A percentile compares a stretch with the other conserved stretches of the same genome.
These are phyloP conservation scores for Hyphopichia homilentoma DNA, from an alignment of 805 yeast species.

Conservation along the genomic window DNA sequence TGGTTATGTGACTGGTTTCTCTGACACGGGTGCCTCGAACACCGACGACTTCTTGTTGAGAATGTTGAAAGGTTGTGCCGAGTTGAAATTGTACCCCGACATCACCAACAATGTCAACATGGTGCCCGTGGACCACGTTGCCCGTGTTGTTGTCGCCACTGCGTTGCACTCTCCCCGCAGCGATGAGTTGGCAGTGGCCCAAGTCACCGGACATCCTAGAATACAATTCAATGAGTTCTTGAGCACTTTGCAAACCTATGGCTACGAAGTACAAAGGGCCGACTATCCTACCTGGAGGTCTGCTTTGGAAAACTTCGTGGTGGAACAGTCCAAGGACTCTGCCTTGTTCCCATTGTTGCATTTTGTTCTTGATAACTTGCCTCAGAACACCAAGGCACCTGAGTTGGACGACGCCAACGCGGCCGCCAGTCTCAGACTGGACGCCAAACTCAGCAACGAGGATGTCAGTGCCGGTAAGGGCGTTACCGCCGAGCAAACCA, in stretches of 20 bases:
- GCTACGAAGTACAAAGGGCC: slow-evolving; percentile 60
- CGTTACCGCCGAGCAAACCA: slow-evolving; percentile 62
- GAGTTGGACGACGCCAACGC: slow-evolving; percentile 90
- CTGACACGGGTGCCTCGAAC: slow-evolving; percentile 81
- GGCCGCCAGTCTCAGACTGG: slow-evolving; percentile 58
- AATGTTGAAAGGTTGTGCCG: slow-evolving; percentile 91
- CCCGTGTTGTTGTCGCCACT: slow-evolving; percentile 80
- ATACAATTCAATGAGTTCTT: slow-evolving; percentile 74
- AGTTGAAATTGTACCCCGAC: slow-evolving; percentile 81
- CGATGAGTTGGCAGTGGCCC: slow-evolving; percentile 67
- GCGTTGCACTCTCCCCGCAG: slow-evolving; percentile 69
- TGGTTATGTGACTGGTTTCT: slow-evolving; percentile 90
- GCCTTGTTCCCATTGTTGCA: slow-evolving; percentile 93
- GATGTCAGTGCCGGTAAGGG: slow-evolving; percentile 74
- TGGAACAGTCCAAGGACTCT: slow-evolving; percentile 68
- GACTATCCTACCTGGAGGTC: slow-evolving; percentile 80
- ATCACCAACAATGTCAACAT: slow-evolving; percentile 86
- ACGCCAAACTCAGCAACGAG: slow-evolving; percentile 57
- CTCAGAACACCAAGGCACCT: slow-evolving; percentile 90
- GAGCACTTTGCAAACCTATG: slow-evolving; percentile 60
- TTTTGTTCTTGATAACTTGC: slow-evolving; percentile 89
- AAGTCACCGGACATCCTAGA: slow-evolving; percentile 97
- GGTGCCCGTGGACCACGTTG: slow-evolving; percentile 98
- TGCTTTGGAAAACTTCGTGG: slow-evolving; percentile 71
- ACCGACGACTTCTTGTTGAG: slow-evolving; percentile 95